These are phyloP conservation scores for Crithidia thermophila DNA, from an alignment of 208 protist species.

Conservation along the genomic window DNA sequence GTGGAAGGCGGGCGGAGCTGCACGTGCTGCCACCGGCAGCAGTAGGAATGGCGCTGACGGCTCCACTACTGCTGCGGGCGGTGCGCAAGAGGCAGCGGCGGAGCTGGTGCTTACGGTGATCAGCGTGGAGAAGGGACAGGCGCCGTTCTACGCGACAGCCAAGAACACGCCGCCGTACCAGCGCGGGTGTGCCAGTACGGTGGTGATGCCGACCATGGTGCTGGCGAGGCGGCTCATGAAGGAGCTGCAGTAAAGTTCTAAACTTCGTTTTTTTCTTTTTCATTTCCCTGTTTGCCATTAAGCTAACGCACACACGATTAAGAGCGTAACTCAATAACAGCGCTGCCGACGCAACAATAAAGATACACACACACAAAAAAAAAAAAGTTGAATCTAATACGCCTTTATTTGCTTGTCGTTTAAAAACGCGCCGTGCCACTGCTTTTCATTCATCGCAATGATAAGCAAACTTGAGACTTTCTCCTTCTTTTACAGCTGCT, in stretches of 20 bases:
- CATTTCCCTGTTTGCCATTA: conserved; percentile 1
- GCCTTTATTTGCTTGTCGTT: too few relatives aligned
- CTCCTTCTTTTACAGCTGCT: too few relatives aligned
- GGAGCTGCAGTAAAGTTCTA: conserved; percentile 32
- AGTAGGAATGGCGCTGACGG: too few relatives aligned
- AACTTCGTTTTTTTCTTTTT: neutral
- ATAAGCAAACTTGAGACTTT: too few relatives aligned
- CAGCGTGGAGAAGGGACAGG: conserved; percentile 60
- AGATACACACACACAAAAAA: too few relatives aligned
- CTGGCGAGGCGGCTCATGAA: conserved; percentile 54
- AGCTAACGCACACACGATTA: too few relatives aligned
- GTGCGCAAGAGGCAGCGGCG: neutral
- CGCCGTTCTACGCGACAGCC: conserved; percentile 73
- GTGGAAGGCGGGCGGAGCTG: conserved; percentile 49
- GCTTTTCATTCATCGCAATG: too few relatives aligned
- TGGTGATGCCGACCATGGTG: conserved; percentile 53
- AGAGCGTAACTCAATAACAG: too few relatives aligned
- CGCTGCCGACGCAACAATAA: too few relatives aligned
- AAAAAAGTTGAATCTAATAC: too few relatives aligned
- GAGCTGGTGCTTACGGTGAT: conserved; percentile 67
- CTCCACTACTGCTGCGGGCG: neutral
- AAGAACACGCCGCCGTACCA: conserved; percentile 67
- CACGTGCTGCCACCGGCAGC: conserved; percentile 12
- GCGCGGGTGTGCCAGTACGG: conserved; percentile 80
- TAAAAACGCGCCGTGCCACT: too few relatives aligned